Percentiles rank a stretch among this genome's conserved stretches.
Conservation (phyloP, 2,329 filamentous ascomycete species). For the Aspergillus fijiensis region DNA sequence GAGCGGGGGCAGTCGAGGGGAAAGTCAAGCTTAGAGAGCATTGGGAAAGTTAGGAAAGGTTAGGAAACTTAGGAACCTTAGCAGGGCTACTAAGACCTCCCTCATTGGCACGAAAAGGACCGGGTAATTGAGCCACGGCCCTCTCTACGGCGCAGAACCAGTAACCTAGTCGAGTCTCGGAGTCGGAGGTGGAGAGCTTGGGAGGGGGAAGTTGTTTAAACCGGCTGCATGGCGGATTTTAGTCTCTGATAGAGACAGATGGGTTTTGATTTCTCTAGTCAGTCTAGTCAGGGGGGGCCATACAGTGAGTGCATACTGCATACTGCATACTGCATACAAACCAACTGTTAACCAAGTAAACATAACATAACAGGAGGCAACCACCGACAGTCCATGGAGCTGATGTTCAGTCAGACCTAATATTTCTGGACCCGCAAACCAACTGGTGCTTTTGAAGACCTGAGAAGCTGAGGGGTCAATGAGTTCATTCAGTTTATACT, state of each 20-base stretch:
- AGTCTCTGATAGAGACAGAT: slow-evolving; percentile 6
- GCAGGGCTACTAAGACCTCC: slow-evolving; percentile 11
- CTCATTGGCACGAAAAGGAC: slow-evolving; percentile 17
- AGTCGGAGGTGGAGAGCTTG: slow-evolving; percentile 24
- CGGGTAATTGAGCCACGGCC: slow-evolving; percentile 7
- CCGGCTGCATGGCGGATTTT: slow-evolving; percentile 4
- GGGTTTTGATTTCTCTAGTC: not conserved
- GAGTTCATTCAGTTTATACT: not conserved
- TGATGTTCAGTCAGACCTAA: not conserved
- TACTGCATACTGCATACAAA: not conserved
- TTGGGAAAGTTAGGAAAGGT: slow-evolving; percentile 16
- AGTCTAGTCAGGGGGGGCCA: not conserved
- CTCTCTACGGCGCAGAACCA: slow-evolving; percentile 2
- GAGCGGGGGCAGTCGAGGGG: slow-evolving; percentile 16
- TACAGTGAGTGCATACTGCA: no score
- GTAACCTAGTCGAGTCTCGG: slow-evolving; percentile 20
- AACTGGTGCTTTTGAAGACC: not conserved
- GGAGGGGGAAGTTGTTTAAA: slow-evolving; percentile 9
- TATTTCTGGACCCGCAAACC: not conserved
- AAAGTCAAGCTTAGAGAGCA: slow-evolving; percentile 4
- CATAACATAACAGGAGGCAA: not conserved
- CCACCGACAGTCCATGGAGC: not conserved
- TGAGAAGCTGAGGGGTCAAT: not conserved
- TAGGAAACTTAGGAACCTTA: slow-evolving; percentile 12
- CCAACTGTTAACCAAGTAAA: not conserved